Conservation (phyloP, 371 early-diverging fungal genomes). For the Circinella umbellata region DNA sequence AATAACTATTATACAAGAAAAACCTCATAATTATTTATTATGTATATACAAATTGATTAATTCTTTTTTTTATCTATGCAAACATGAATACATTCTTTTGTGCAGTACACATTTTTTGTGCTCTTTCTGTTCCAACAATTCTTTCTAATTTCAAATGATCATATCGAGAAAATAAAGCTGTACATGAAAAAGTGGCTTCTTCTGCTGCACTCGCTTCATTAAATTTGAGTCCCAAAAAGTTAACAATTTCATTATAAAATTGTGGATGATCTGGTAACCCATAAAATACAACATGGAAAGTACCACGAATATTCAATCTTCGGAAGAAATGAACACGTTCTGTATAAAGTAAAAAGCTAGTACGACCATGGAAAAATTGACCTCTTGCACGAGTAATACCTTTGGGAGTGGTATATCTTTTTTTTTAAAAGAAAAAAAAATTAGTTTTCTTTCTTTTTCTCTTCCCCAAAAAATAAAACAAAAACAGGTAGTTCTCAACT, state of each 20-base stretch:
- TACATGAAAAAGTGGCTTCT: slow-evolving; percentile 67
- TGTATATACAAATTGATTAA: not conserved
- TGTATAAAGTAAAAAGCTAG: slow-evolving; percentile 80
- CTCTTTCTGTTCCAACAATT: slow-evolving; percentile 83
- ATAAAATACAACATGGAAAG: slow-evolving; percentile 89
- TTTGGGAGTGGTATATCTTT: slow-evolving; percentile 60
- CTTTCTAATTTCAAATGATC: slow-evolving; percentile 89
- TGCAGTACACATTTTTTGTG: slow-evolving; percentile 75
- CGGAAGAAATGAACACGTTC: slow-evolving; percentile 96
- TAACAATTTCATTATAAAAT: slow-evolving; percentile 92
- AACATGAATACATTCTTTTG: slow-evolving; percentile 75
- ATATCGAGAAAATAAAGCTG: slow-evolving; percentile 80
- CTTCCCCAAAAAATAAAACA: too few species aligned
- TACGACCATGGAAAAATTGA: slow-evolving; percentile 81
- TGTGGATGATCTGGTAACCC: slow-evolving; percentile 84
- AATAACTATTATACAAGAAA: too few species aligned
- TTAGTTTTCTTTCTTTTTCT: too few species aligned
- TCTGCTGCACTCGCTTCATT: slow-evolving; percentile 55
- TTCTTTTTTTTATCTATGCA: slow-evolving; percentile 43
- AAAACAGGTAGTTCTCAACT: slow-evolving; percentile 24
- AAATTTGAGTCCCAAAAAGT: slow-evolving; percentile 59
- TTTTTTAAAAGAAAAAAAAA: too few species aligned
- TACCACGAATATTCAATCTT: slow-evolving; percentile 84
- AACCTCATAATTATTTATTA: not conserved
- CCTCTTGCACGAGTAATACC: slow-evolving; percentile 82